Evolutionary conservation across 768 basidiomycete species (phyloP), one percentile per base, ranked within the genome.

Genomic region (Rhodosporidiobolus sp.): DNA sequence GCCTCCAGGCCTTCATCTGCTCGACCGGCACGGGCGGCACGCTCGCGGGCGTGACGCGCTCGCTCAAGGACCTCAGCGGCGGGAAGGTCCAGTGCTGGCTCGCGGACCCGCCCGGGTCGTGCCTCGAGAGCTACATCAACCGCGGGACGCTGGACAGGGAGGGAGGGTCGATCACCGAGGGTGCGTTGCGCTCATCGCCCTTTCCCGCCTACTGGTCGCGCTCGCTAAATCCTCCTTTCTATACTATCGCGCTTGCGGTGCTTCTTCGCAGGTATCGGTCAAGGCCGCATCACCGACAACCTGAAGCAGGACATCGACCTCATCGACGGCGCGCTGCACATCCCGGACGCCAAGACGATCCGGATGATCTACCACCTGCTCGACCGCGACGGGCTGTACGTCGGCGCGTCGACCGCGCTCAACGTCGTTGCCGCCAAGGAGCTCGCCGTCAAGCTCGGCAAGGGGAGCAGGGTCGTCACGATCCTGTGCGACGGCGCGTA

Each of bases 1-100:
- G 85, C 22, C 70, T 97, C 3, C 90, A 96, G 78, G 96, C 85
- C n/a, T 99, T 99, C 83, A 86, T 92, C 65, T 97, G 94, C 79
- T 83, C 92, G 30, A 97, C 96, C 0, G 96, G 96, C 0, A 99
- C 96, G 0, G 96, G 95, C 10, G 96, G 96, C 0, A 97, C 95
- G 0, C 83, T 99, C 26, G 94, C 95, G 12, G 96, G 96, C 46
- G 87, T 87, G 3, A 92, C 94, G 17, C 87, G 86, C 77, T 91
- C 85, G 79, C 80, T 99, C 80, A 90, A 89, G 81, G 92, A 96
- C 83, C 88, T 86, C 83, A 91, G 88, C 73, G 90, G 89, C 14
- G 89, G 87, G 80, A 75, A 77, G 58, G 87, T 89, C 17, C 90
- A 98, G 82, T 85, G 91, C 64, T 98, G 91, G 91, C 83, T 99